These are phyloP conservation scores for Pseudogymnoascus sp. DNA, from an alignment of 2,329 filamentous ascomycete species.

Conservation along the genomic window DNA sequence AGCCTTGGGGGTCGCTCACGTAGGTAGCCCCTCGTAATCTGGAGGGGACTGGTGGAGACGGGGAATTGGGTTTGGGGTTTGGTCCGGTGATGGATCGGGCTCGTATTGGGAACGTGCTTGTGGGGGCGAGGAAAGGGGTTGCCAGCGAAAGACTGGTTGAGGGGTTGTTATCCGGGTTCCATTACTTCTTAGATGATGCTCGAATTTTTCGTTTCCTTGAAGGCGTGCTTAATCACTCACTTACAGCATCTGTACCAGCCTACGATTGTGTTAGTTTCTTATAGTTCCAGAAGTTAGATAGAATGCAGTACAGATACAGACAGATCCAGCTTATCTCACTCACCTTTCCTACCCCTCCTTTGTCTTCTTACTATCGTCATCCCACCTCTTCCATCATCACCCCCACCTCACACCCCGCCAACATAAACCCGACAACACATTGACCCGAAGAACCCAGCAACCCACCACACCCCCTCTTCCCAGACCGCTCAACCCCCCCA, in stretches of 20 bases:
- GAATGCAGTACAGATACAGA: neutral
- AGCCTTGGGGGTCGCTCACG: neutral
- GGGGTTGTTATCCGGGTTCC: neutral
- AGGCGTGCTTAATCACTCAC: neutral
- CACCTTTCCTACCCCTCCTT: neutral
- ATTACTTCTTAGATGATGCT: slow-evolving; percentile 5
- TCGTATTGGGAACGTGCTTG: neutral
- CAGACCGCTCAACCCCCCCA: neutral
- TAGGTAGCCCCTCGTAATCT: neutral
- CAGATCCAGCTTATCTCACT: neutral
- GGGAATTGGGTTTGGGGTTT: neutral
- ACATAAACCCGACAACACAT: slow-evolving; percentile 1
- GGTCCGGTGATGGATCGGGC: slow-evolving; percentile 1
- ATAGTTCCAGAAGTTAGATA: neutral
- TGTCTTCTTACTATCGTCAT: neutral
- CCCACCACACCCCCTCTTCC: neutral
- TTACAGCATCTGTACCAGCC: neutral
- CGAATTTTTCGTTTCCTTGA: neutral
- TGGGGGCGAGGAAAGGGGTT: neutral
- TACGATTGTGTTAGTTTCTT: slow-evolving; percentile 3
- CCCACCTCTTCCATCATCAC: neutral
- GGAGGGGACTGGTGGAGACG: neutral
- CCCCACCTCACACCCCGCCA: neutral
- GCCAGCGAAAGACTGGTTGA: neutral
- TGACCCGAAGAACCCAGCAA: neutral